Percentiles rank a stretch among this genome's conserved stretches.
Evolutionary conservation across 2,329 filamentous ascomycete genomes (phyloP).

Genomic region (Botrytis hyacinthi): DNA sequence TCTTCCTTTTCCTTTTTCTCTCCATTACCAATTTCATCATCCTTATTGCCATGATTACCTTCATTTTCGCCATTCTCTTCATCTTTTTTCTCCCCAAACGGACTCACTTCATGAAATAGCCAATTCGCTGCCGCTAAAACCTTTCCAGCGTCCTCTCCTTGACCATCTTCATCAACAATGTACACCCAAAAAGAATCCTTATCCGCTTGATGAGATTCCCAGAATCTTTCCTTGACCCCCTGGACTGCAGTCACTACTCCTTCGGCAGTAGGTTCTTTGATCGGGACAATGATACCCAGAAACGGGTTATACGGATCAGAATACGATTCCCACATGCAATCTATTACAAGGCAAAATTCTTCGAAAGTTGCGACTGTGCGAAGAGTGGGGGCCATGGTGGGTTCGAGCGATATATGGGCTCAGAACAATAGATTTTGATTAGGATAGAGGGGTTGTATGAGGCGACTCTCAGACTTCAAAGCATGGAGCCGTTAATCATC

Average conservation of each 20-base stretch:
- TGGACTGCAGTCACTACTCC: not conserved
- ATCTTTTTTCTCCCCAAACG: not conserved
- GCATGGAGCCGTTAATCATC: not conserved
- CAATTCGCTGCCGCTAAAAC: not conserved
- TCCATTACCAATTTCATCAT: too few species aligned
- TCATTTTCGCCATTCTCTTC: not conserved
- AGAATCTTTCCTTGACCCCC: not conserved
- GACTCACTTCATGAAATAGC: not conserved
- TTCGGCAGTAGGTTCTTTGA: not conserved
- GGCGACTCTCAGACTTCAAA: not conserved
- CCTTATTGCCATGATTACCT: not conserved
- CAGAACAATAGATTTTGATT: too few species aligned
- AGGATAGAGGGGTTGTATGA: fast-evolving
- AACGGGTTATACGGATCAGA: not conserved
- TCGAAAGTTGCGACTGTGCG: not conserved
- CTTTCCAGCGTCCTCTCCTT: not conserved
- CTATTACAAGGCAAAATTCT: not conserved
- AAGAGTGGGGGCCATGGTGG: not conserved
- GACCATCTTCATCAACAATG: not conserved
- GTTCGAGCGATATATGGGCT: not conserved
- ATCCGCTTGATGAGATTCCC: not conserved
- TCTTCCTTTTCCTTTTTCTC: not conserved
- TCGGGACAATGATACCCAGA: not conserved
- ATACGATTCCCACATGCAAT: not conserved
- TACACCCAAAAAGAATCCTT: not conserved